Evolutionary conservation across 1,139 yeast genomes (phyloP).

Genomic region (Geotrichum klebahnii): DNA sequence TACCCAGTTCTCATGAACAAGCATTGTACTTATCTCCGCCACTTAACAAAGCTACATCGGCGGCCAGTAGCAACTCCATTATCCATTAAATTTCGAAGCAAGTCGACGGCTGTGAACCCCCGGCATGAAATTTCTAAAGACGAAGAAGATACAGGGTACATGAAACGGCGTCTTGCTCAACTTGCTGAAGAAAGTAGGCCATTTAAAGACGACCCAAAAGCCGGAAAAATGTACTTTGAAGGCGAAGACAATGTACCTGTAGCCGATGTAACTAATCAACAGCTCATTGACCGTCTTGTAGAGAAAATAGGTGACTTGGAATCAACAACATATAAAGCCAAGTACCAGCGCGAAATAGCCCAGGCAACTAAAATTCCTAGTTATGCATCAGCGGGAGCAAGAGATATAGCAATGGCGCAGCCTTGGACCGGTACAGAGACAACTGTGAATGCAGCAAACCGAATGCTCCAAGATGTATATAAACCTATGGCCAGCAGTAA

Average conservation of each 20-base stretch:
- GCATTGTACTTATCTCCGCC: not conserved
- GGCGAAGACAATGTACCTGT: conserved; percentile 3
- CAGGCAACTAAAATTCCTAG: conserved; percentile 41
- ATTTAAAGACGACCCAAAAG: conserved; percentile 37
- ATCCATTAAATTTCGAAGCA: not conserved
- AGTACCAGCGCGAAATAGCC: conserved; percentile 43
- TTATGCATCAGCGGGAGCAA: conserved; percentile 49
- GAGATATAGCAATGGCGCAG: conserved; percentile 49
- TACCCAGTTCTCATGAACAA: no score
- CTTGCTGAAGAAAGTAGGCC: conserved; percentile 45
- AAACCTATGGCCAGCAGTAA: conserved; percentile 44
- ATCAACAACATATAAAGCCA: conserved; percentile 24
- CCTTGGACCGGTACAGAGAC: conserved; percentile 74
- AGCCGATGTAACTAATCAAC: conserved; percentile 24
- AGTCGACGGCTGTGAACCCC: not conserved
- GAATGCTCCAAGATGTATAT: conserved; percentile 64
- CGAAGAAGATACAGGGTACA: conserved; percentile 35
- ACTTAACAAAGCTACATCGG: not conserved
- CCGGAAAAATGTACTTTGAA: conserved; percentile 25
- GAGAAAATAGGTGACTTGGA: conserved; percentile 23
- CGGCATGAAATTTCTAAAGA: not conserved
- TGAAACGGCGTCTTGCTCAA: conserved; percentile 42
- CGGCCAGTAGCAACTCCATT: not conserved
- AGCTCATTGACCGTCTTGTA: conserved; percentile 28
- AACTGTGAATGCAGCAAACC: conserved; percentile 47